Evolutionary conservation across 768 basidiomycete genomes (phyloP), one percentile per base, ranked within the genome.

Genomic region (Naganishia vishniacii): DNA sequence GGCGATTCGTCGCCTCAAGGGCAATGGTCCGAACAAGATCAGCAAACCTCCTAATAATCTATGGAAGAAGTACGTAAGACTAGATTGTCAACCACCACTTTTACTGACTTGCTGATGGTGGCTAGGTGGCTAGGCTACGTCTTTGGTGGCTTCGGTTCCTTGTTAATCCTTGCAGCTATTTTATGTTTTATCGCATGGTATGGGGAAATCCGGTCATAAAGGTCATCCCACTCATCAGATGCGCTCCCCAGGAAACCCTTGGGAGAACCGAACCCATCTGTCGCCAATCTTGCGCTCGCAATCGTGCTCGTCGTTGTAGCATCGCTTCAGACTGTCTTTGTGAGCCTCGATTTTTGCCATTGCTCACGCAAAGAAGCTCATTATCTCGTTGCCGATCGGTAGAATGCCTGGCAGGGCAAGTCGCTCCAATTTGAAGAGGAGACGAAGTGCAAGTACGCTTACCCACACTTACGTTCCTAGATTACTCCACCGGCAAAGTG

Each of bases 221-320:
- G n/a, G n/a, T n/a, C n/a, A n/a, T n/a, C n/a, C n/a, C n/a, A 47
- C 58, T 79, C 6, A 25, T n/a, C 41, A 29, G 23, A 13, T 29
- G 2, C 31, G 5, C 0, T 42, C 26, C 37, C 5, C 65, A 84
- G 83, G 84, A 81, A 81, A 74, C 85, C 85, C 0, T 79, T 86
- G 15, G 85, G 85, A 2, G 79, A 83, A 32, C 82, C 83, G 1
- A 70, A 80, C 49, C 85, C 85, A 8, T 70, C 77, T 12, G 79
- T 79, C 0, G 81, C 84, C 15, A 85, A 86, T 69, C 79, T 86
- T 26, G 85, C 84, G 8, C 79, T 86, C 5, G 85, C 84, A 0
- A 75, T 86, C 34, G 81, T 86, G 13, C 79, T 86, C 8, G 78
- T 84, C 53, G 63, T 81, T 60, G 79, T 80, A 45, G 69, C 78